Conservation (phyloP, 139 green algal species). For the Coelastrella sp. region DNA sequence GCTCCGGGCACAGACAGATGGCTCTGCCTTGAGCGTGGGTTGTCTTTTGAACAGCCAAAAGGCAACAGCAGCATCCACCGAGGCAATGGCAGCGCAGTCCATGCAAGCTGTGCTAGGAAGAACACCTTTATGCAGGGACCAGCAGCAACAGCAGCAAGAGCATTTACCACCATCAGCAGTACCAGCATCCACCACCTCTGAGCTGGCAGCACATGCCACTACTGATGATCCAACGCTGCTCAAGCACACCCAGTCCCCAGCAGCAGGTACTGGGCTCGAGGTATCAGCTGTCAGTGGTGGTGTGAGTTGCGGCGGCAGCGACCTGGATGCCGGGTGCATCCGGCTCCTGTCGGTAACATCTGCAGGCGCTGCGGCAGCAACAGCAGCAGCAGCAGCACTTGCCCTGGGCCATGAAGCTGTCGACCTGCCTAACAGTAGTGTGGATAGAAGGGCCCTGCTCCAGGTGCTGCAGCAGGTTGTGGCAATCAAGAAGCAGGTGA, state of each 20-base stretch:
- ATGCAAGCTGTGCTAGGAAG: neutral
- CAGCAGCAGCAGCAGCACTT: neutral
- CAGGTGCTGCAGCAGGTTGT: constrained; percentile 16
- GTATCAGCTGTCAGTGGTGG: neutral
- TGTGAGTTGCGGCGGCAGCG: neutral
- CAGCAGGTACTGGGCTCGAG: neutral
- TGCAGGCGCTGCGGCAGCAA: neutral
- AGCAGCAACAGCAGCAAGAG: neutral
- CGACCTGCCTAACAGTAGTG: neutral
- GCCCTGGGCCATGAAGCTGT: neutral
- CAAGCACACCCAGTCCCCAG: neutral
- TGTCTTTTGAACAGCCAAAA: neutral
- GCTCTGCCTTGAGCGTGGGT: neutral
- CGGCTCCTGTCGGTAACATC: neutral
- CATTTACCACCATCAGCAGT: neutral
- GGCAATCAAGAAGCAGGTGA: constrained; percentile 29
- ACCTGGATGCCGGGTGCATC: neutral
- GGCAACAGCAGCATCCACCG: constrained; percentile 3
- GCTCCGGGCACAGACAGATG: neutral
- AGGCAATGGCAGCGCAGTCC: neutral
- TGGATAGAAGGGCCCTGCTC: neutral
- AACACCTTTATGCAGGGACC: neutral
- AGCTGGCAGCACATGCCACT: neutral
- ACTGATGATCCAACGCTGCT: neutral
- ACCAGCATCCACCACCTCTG: neutral